Conservation (phyloP, 495 filamentous ascomycete genomes). For the Xanthoparmelia taractica region DNA sequence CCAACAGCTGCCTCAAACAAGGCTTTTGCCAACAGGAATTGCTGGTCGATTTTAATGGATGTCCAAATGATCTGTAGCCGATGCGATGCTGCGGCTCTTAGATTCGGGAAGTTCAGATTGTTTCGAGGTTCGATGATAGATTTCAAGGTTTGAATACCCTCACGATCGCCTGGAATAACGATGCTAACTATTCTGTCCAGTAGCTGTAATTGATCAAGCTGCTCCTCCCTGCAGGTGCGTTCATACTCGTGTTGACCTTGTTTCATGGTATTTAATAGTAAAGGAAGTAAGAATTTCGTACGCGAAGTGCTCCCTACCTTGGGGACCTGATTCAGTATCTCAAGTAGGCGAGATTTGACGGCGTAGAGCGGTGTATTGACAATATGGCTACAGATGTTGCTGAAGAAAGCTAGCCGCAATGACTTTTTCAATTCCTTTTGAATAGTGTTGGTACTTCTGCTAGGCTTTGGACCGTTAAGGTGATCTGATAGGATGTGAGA, state of each 20-base stretch:
- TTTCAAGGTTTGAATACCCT: conserved; percentile 55
- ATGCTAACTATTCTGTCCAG: conserved; percentile 54
- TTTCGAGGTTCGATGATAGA: conserved; percentile 44
- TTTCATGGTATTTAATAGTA: conserved; percentile 57
- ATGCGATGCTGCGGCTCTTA: conserved; percentile 54
- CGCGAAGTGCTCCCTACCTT: conserved; percentile 60
- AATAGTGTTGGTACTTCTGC: conserved; percentile 39
- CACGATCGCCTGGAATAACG: conserved; percentile 58
- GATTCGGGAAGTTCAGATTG: conserved; percentile 36
- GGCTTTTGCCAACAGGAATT: conserved; percentile 48
- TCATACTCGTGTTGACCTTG: conserved; percentile 39
- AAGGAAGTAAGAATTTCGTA: conserved; percentile 60
- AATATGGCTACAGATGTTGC: conserved; percentile 69
- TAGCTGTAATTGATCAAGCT: conserved; percentile 49
- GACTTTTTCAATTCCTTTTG: conserved; percentile 52
- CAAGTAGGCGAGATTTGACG: conserved; percentile 61
- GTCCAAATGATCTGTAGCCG: conserved; percentile 64
- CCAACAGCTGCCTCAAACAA: conserved; percentile 50
- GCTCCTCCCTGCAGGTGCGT: conserved; percentile 46
- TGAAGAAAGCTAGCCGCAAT: conserved; percentile 54
- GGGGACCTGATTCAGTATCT: conserved; percentile 59
- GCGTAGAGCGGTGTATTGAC: conserved; percentile 55
- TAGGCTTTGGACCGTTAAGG: conserved; percentile 41
- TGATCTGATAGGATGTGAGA: conserved; percentile 49
- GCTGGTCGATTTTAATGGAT: conserved; percentile 56